Evolutionary conservation across 805 yeast genomes (phyloP).

Genomic region (Teunomyces gatunensis): DNA sequence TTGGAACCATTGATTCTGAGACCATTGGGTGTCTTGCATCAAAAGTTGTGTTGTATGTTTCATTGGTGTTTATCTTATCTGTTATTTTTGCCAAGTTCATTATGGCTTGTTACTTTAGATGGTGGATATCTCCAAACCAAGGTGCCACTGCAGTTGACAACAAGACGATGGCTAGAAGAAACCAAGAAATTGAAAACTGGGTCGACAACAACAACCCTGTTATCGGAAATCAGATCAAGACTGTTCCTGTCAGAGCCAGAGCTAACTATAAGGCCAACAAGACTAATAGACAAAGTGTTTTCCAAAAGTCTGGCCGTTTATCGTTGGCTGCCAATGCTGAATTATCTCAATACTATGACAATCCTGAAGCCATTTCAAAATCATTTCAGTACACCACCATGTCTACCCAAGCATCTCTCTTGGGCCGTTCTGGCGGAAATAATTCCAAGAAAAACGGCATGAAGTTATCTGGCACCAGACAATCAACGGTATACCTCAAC

Average conservation of each 20-base stretch:
- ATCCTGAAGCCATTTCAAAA: conserved; percentile 32
- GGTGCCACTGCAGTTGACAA: conserved; percentile 69
- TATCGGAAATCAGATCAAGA: conserved; percentile 47
- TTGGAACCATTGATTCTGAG: conserved; percentile 85
- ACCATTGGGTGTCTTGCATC: conserved; percentile 95
- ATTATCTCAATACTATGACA: conserved; percentile 35
- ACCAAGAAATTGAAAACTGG: conserved; percentile 79
- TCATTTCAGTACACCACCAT: conserved; percentile 55
- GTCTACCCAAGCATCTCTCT: conserved; percentile 57
- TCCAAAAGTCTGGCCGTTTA: conserved; percentile 32
- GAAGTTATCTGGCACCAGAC: conserved; percentile 19
- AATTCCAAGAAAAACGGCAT: conserved; percentile 10
- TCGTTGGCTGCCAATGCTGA: conserved; percentile 38
- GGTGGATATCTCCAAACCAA: conserved; percentile 68
- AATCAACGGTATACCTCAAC: conserved; percentile 27
- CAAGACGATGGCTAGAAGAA: conserved; percentile 60
- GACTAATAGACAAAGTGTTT: conserved; percentile 41
- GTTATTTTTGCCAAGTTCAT: conserved; percentile 75
- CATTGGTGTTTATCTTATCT: conserved; percentile 80
- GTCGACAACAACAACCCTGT: conserved; percentile 52
- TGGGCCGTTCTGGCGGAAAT: conserved; percentile 14
- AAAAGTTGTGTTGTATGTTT: conserved; percentile 71
- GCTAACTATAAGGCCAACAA: conserved; percentile 43
- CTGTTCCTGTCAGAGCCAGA: conserved; percentile 51
- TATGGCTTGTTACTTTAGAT: conserved; percentile 85